Evolutionary conservation across 495 filamentous ascomycete species (phyloP).

Genomic region (Penicillium egyptiacum): DNA sequence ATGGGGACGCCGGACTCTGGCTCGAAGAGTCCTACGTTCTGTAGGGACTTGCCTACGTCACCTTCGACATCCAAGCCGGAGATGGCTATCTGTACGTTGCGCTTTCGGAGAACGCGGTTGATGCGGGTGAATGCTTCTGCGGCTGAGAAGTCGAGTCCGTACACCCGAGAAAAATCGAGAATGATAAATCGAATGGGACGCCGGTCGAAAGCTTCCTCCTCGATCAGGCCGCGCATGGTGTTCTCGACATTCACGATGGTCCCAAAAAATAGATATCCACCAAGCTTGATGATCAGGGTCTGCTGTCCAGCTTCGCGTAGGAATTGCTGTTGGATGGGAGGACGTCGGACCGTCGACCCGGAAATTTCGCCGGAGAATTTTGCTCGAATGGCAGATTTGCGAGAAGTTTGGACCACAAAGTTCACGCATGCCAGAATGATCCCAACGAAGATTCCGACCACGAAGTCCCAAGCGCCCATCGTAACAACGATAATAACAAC

Average conservation of each 20-base stretch:
- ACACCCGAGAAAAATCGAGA: conserved; percentile 86
- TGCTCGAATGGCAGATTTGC: conserved; percentile 80
- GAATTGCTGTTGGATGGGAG: conserved; percentile 84
- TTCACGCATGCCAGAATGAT: conserved; percentile 89
- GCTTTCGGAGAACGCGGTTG: conserved; percentile 71
- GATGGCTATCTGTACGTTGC: conserved; percentile 74
- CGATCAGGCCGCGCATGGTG: conserved; percentile 74
- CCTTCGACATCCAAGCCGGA: conserved; percentile 73
- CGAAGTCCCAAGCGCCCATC: conserved; percentile 97
- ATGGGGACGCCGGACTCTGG: conserved; percentile 67
- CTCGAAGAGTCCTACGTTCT: conserved; percentile 76
- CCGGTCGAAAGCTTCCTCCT: conserved; percentile 71
- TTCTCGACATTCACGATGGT: conserved; percentile 94
- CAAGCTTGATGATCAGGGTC: conserved; percentile 84
- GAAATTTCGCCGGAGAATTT: conserved; percentile 84
- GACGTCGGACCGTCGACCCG: conserved; percentile 86
- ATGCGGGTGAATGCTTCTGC: conserved; percentile 92
- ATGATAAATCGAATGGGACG: conserved; percentile 86
- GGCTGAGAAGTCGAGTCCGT: conserved; percentile 91
- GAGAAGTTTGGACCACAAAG: conserved; percentile 86
- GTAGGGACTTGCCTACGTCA: conserved; percentile 71
- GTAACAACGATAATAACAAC: conserved; percentile 90
- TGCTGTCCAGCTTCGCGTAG: conserved; percentile 81
- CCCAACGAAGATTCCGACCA: conserved; percentile 86
- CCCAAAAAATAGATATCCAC: conserved; percentile 93